Percentiles rank a stretch among this genome's conserved stretches.
Evolutionary conservation across 2,329 filamentous ascomycete species (phyloP).

Genomic region (Talaromyces pinophilus): DNA sequence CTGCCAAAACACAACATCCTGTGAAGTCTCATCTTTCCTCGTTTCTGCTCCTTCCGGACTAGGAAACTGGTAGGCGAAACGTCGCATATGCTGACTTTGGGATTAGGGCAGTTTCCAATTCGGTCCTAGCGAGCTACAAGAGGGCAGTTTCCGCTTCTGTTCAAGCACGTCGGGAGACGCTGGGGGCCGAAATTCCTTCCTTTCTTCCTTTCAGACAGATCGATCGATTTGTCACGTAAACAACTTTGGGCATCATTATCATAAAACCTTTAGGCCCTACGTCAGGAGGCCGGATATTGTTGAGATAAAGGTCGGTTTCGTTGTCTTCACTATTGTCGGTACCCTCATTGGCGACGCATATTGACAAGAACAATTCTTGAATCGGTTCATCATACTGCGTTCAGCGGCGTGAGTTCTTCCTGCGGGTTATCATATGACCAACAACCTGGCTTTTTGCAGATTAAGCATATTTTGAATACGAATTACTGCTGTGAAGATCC

Average conservation of each 20-base stretch:
- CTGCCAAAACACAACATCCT: not conserved
- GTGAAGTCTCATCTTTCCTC: not conserved
- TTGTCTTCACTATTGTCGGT: not conserved
- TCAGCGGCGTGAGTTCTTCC: not conserved
- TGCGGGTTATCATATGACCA: not conserved
- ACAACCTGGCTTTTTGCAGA: not conserved
- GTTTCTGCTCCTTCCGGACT: not conserved
- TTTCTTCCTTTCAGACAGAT: not conserved
- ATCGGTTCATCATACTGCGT: not conserved
- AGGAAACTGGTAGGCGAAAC: not conserved
- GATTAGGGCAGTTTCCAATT: not conserved
- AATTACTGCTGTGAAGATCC: too few species aligned
- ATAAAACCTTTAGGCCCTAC: not conserved
- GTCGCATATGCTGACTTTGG: not conserved
- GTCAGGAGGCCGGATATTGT: not conserved
- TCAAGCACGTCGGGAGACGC: not conserved
- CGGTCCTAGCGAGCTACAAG: not conserved
- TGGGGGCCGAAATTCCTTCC: not conserved
- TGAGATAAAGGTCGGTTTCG: not conserved
- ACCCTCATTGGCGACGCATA: not conserved
- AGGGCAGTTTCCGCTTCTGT: constrained; percentile 2
- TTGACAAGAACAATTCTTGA: not conserved
- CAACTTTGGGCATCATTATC: too few species aligned
- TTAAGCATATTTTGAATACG: not conserved
- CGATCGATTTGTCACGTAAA: not conserved